Conservation (phyloP, 495 filamentous ascomycete genomes). For the Penicillium lividum region DNA sequence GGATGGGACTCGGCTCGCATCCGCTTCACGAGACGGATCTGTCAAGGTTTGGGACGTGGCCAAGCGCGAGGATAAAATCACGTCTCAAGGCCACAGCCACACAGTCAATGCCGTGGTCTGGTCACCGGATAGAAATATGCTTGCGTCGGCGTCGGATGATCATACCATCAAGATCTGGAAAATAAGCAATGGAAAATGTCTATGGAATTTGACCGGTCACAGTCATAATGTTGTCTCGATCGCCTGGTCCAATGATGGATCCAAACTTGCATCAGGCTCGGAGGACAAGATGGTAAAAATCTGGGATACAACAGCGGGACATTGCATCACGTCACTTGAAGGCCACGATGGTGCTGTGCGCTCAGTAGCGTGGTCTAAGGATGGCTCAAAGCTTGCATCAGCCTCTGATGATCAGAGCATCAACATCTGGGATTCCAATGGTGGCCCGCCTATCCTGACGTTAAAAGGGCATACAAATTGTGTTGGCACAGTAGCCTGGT, state of each 20-base stretch:
- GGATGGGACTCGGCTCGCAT: constrained; percentile 3
- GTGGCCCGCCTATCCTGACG: neutral
- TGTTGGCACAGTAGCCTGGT: neutral
- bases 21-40: neutral
- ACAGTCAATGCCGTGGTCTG: neutral
- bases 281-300: neutral
- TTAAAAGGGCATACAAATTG: neutral
- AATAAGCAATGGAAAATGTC: neutral
- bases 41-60: constrained; percentile 9
- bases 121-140: neutral
- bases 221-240: neutral
- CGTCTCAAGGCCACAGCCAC: neutral
- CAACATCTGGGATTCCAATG: neutral
- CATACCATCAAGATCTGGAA: neutral
- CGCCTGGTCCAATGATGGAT: neutral
- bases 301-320: neutral
- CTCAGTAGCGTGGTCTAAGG: neutral
- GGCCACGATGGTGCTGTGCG: neutral
- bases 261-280: neutral
- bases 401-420: neutral
- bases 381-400: neutral
- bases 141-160: neutral
- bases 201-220: neutral
- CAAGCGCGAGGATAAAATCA: neutral
- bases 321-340: no score